A percentile compares a stretch with the other conserved stretches of the same genome.
phyloP scores from a whole-genome alignment of 345 rosid species.

The Xanthoceras sorbifolium region DNA sequence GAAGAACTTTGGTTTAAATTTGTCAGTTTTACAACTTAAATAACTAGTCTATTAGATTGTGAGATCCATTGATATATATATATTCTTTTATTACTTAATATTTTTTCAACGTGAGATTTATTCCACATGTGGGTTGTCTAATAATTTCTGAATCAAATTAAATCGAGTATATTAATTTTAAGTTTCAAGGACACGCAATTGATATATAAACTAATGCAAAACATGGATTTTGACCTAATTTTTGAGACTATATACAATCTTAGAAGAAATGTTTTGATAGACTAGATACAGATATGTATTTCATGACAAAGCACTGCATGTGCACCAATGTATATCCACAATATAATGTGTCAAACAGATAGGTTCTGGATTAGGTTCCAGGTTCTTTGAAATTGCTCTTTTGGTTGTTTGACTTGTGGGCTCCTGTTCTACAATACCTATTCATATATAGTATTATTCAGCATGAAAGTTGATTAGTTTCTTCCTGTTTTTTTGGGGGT shows the following conservation, averaged over 20 bases:
- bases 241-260: not conserved
- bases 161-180: not conserved
- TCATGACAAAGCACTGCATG: not conserved
- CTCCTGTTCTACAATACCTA: not conserved
- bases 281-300: no score
- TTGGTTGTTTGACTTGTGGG: conserved; percentile 2
- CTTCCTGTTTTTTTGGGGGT: not conserved
- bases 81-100: no score
- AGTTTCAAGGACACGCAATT: not conserved
- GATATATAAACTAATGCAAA: not conserved
- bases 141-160: no score
- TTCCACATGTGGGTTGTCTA: no score
- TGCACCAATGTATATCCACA: not conserved
- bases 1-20: no score
- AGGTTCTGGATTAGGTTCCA: not conserved
- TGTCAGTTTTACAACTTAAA: no score
- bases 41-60: no score
- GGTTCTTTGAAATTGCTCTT: conserved; percentile 12
- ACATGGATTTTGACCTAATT: not conserved
- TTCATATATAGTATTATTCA: not conserved
- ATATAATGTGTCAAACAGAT: not conserved
- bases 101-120: no score
- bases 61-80: no score
- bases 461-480: not conserved
- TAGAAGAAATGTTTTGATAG: not conserved